Evolutionary conservation across 2,329 filamentous ascomycete genomes (phyloP).

Genomic region (Colletotrichum plurivorum): DNA sequence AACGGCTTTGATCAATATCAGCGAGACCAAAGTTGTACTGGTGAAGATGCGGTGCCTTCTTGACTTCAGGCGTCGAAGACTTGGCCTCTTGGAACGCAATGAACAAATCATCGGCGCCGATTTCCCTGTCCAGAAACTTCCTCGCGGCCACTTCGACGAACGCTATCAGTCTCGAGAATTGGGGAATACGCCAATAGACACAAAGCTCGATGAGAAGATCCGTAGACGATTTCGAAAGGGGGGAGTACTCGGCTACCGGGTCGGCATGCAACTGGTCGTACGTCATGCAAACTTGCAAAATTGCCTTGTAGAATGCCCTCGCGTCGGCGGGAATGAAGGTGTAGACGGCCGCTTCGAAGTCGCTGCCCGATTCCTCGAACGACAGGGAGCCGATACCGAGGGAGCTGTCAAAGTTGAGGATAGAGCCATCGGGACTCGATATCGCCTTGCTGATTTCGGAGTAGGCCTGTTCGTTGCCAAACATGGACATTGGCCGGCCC

Average conservation of each 20-base stretch:
- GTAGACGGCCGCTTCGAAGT: constrained; percentile 78
- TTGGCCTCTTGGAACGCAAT: constrained; percentile 87
- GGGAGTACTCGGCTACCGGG: constrained; percentile 62
- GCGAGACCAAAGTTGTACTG: constrained; percentile 64
- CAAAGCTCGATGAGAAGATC: constrained; percentile 90
- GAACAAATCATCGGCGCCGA: constrained; percentile 86
- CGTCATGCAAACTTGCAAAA: constrained; percentile 82
- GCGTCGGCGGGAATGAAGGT: constrained; percentile 92
- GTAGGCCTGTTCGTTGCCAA: constrained; percentile 64
- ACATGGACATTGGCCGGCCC: constrained; percentile 63
- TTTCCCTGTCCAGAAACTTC: constrained; percentile 88
- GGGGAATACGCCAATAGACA: constrained; percentile 89
- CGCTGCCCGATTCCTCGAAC: constrained; percentile 67
- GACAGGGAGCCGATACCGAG: constrained; percentile 77
- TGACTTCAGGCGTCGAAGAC: constrained; percentile 75
- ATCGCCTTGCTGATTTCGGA: constrained; percentile 67
- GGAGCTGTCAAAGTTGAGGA: constrained; percentile 73
- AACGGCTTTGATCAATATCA: constrained; percentile 72
- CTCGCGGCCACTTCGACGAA: constrained; percentile 88
- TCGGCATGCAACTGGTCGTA: constrained; percentile 73
- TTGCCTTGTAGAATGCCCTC: constrained; percentile 84
- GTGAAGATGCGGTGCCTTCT: constrained; percentile 72
- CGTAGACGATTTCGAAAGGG: constrained; percentile 82
- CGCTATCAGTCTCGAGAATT: constrained; percentile 82
- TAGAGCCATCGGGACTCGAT: constrained; percentile 60